A percentile compares a stretch with the other conserved stretches of the same genome.
phyloP scores from a whole-genome alignment of 2,329 filamentous ascomycete genomes.

The Colletotrichum sp. region DNA sequence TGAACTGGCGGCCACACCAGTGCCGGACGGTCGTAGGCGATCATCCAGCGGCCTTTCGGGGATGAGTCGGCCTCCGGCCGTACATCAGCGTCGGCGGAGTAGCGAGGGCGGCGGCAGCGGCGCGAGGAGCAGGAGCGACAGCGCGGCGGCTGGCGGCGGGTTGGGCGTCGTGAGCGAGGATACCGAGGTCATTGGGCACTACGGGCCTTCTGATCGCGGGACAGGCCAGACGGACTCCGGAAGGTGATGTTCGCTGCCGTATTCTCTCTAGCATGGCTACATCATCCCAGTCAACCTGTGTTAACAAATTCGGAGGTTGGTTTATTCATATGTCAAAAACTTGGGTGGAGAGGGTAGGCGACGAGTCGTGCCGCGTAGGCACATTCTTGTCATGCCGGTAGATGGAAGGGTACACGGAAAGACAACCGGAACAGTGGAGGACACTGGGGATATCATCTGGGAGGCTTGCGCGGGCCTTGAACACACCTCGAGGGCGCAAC shows the following conservation, averaged over 20 bases:
- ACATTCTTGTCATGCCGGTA: background rate
- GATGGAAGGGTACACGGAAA: background rate
- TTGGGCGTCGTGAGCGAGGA: slow-evolving; percentile 47
- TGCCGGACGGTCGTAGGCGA: slow-evolving; percentile 28
- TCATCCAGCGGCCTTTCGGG: slow-evolving; percentile 28
- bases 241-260: background rate
- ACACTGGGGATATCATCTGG: background rate
- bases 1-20: slow-evolving; percentile 40
- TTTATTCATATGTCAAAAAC: background rate
- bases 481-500: background rate
- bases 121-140: slow-evolving; percentile 26
- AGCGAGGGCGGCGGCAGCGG: slow-evolving; percentile 26
- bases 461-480: background rate
- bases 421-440: background rate
- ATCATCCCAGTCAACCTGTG: background rate
- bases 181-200: slow-evolving; percentile 47
- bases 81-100: slow-evolving; percentile 29
- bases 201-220: slow-evolving; percentile 44
- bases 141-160: slow-evolving; percentile 22
- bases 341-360: background rate
- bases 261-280: background rate
- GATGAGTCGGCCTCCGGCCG: slow-evolving; percentile 26
- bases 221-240: slow-evolving; percentile 46
- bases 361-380: background rate
- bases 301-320: background rate